phyloP scores from a whole-genome alignment of 139 green algal genomes.

The Volvox africanus region DNA sequence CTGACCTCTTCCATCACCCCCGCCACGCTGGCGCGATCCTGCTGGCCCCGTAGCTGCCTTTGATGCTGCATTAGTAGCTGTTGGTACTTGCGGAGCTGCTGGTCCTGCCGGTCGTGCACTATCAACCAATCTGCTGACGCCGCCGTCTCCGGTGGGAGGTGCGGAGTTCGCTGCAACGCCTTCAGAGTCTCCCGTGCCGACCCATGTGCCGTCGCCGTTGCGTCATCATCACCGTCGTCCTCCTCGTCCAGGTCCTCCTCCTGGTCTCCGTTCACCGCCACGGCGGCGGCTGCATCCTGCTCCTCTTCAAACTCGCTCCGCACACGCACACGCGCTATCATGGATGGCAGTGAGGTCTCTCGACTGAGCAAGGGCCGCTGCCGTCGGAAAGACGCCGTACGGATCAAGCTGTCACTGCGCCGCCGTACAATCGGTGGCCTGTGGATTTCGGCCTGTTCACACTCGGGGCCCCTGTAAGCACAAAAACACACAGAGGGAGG shows the following conservation, averaged over 20 bases:
- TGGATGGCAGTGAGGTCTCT: slow-evolving; percentile 20
- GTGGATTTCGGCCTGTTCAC: neutral
- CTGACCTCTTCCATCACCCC: neutral
- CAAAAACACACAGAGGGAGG: neutral
- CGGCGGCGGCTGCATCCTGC: neutral
- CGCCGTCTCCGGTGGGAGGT: neutral
- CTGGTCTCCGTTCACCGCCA: neutral
- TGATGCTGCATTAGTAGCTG: neutral
- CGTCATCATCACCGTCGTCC: neutral
- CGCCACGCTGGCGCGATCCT: neutral
- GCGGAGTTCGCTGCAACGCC: neutral
- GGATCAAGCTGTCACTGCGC: slow-evolving; percentile 10
- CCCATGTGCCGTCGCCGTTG: neutral
- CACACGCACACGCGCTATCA: neutral
- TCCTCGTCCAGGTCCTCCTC: neutral
- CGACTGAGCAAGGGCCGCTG: neutral
- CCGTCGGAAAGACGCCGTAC: slow-evolving; percentile 21
- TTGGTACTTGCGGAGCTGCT: neutral
- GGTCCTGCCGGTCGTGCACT: neutral
- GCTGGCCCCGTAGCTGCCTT: neutral
- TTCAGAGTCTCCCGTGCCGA: neutral
- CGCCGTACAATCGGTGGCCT: neutral
- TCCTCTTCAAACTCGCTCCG: neutral
- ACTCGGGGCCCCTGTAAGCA: neutral
- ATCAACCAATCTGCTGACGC: neutral